Evolutionary conservation across 1,139 yeast species (phyloP), one percentile per base, ranked within the genome.

Genomic region (Blastobotrys elegans): DNA sequence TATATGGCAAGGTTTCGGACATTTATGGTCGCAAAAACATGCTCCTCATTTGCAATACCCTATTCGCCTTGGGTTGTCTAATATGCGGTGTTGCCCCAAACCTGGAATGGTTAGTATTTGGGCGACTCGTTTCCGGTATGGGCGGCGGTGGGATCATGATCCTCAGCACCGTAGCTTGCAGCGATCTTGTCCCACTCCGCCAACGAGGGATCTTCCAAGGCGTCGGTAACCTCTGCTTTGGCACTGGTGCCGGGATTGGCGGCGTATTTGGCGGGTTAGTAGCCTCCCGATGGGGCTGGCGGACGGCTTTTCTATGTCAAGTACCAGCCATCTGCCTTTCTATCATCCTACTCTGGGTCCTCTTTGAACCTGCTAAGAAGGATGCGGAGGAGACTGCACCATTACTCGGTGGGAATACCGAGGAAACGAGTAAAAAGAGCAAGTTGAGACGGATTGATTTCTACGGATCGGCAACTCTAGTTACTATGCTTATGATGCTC

Each of bases 1-100:
- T 89, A 21, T 87, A 82, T 56, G 96, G 96, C 21, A 88, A 87
- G 60, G 66, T 89, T 30, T 82, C 94, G 3, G 96, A 88, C 59
- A 85, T 88, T 39, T 87, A 83, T 63, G 96, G 96, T 18, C 75
- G 96, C 57, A 84, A 78, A 60, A 62, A 69, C 6, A 63, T 77
- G 50, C 64, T 81, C 37, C 56, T 80, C 6, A 63, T 76, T 38
- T 75, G 80, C 57, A 76, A 77, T 50, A 48, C 65, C 3, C 58
- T 70, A 34, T 81, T 81, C 56, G 76, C 75, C 0, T 30, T 76
- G 17, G 87, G 86, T 10, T 77, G 83, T 57, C 55, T 74, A 27
- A 65, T 77, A 43, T 78, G 82, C 58, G 82, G 84, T 3, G 44
- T 66, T 2, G 66, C 81, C 6, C 58, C 60, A 14, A 58, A 64